phyloP scores from a whole-genome alignment of 805 yeast genomes.

The Candida ficus region DNA sequence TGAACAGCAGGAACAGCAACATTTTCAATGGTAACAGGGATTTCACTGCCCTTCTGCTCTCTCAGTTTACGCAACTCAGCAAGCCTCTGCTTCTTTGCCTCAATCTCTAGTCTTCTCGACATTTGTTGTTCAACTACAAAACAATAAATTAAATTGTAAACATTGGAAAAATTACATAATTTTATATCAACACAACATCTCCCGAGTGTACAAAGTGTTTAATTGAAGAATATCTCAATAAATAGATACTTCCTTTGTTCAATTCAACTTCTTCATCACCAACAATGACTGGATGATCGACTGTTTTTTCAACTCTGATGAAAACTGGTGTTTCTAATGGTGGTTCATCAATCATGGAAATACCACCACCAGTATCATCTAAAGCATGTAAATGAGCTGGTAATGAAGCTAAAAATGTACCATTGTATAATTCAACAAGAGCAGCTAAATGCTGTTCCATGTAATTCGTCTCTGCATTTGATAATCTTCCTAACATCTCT shows the following conservation, averaged over 20 bases:
- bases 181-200: slow-evolving; percentile 37
- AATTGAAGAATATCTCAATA: slow-evolving; percentile 59
- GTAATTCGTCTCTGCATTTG: slow-evolving; percentile 57
- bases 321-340: slow-evolving; percentile 76
- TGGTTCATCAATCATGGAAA: slow-evolving; percentile 77
- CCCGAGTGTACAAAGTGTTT: slow-evolving; percentile 35
- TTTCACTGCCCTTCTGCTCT: slow-evolving; percentile 22
- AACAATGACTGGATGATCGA: slow-evolving; percentile 35
- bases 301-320: slow-evolving; percentile 43
- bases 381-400: slow-evolving; percentile 68
- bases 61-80: slow-evolving; percentile 48
- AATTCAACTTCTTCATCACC: slow-evolving; percentile 56
- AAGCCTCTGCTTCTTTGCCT: slow-evolving; percentile 45
- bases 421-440: slow-evolving; percentile 58
- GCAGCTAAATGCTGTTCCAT: slow-evolving; percentile 65
- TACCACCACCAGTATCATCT: slow-evolving; percentile 65
- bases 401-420: slow-evolving; percentile 57
- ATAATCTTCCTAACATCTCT: slow-evolving; percentile 36
- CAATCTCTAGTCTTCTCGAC: slow-evolving; percentile 39
- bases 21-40: background rate
- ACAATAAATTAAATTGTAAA: background rate
- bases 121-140: slow-evolving; percentile 2
- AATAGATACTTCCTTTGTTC: slow-evolving; percentile 63
- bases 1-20: background rate
- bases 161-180: background rate